Percentiles rank a stretch among this genome's conserved stretches.
phyloP scores from a whole-genome alignment of 2,329 filamentous ascomycete species.

The Phoma sp. region DNA sequence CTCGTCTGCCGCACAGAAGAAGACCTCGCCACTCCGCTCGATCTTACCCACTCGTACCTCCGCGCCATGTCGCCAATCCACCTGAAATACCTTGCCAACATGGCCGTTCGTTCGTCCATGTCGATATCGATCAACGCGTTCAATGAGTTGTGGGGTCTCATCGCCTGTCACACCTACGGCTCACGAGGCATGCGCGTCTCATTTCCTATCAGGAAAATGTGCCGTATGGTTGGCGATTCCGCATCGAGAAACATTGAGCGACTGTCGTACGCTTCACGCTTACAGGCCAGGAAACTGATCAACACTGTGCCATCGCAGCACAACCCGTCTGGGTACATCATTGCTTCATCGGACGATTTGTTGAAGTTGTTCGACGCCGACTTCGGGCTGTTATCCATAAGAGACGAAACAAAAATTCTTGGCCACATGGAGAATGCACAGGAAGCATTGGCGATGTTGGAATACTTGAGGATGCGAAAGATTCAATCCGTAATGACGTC shows the following conservation, averaged over 20 bases:
- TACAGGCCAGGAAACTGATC: conserved; percentile 87
- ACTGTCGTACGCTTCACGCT: conserved; percentile 80
- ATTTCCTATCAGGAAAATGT: conserved; percentile 92
- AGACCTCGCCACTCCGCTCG: conserved; percentile 75
- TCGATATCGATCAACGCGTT: conserved; percentile 91
- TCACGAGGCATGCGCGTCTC: conserved; percentile 82
- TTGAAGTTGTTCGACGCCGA: conserved; percentile 86
- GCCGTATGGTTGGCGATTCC: conserved; percentile 82
- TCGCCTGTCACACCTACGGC: conserved; percentile 85
- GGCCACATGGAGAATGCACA: conserved; percentile 77
- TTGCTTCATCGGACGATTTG: conserved; percentile 85
- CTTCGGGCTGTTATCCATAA: conserved; percentile 82
- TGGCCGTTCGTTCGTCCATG: conserved; percentile 94
- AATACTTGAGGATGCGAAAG: conserved; percentile 79
- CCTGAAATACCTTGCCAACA: conserved; percentile 83
- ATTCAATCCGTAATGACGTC: conserved; percentile 78
- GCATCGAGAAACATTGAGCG: conserved; percentile 87
- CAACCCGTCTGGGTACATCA: conserved; percentile 88
- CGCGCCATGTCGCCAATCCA: conserved; percentile 91
- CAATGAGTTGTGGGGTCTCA: conserved; percentile 83
- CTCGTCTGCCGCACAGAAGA: conserved; percentile 78
- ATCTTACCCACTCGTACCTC: conserved; percentile 84
- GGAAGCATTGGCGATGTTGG: conserved; percentile 81
- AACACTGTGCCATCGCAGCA: conserved; percentile 80
- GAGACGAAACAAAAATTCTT: conserved; percentile 86